Evolutionary conservation across 169 alveolate species (phyloP), one percentile per base, ranked within the genome.

Genomic region (Cardiosporidium cionae): DNA sequence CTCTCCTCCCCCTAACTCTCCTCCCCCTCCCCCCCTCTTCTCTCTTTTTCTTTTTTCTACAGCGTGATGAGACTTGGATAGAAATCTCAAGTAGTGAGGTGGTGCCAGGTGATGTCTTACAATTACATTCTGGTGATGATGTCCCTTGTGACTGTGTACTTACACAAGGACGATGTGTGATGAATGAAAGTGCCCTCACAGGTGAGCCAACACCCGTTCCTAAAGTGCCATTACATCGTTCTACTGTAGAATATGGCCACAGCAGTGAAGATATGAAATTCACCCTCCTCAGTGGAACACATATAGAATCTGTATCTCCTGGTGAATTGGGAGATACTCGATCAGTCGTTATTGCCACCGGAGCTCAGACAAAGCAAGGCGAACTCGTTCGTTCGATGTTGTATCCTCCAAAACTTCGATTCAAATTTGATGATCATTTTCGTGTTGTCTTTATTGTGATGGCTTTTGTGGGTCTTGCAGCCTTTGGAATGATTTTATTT

Each of bases 201-300:
- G 96, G 96, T 0, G 96, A 92, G 76, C 82, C 95, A 1, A 75
- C 83, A 23, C 96, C 96, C 0, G 81, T 91, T 67, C 84, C 85
- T 58, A 92, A 89, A 78, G 79, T 80, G 0, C 73, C 74, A 31
- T 16, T 66, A 32, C 58, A 44, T 44, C 16, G 27, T 16, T 44
- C 58, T 16, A 44, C 58, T 44, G 27, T 16, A 44, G 27, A 16
- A 44, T 44, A 16, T 44, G 58, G n/a, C 16, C 58, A 16, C n/a
- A 44, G 27, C n/a, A n/a, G n/a, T 16, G 27, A 16, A 44, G n/a
- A 44, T n/a, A 44, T 44, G 58, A 44, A 44, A n/a, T 44, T 16
- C 58, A 44, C n/a, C 16, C n/a, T 44, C 16, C 58, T 16, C 58
- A 44, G 27, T 44, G 58, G 58, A 16, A 44, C 58, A 44, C 58